A percentile compares a stretch with the other conserved stretches of the same genome.
These are phyloP conservation scores for Hypoxylon subgilvum DNA, from an alignment of 495 filamentous ascomycete genomes.

Conservation along the genomic window DNA sequence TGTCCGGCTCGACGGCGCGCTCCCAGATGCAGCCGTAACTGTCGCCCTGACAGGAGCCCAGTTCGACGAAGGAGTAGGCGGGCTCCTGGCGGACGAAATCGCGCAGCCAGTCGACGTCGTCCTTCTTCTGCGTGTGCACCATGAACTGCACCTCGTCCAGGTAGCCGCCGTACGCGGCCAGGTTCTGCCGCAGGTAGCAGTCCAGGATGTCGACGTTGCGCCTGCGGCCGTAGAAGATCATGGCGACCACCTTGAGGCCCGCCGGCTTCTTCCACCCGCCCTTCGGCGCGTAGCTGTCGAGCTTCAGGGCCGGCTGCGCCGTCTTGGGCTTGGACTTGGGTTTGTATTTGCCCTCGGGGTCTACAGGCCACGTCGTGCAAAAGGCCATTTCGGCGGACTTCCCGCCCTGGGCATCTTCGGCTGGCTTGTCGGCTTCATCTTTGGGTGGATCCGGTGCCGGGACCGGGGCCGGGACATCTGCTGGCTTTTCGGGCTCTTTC, in stretches of 20 bases:
- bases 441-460: too few species aligned
- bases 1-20: slow-evolving; percentile 35
- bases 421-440: too few species aligned
- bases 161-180: slow-evolving; percentile 52
- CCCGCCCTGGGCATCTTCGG: not conserved
- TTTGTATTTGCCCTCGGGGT: not conserved
- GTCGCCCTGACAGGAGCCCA: slow-evolving; percentile 5
- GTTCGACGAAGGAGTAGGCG: slow-evolving; percentile 16
- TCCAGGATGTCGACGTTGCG: slow-evolving; percentile 51
- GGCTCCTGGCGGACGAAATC: slow-evolving; percentile 7
- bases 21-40: slow-evolving; percentile 34
- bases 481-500: too few species aligned
- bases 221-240: slow-evolving; percentile 52
- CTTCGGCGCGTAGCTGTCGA: not conserved
- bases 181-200: slow-evolving; percentile 59
- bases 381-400: not conserved
- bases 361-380: slow-evolving; percentile 14
- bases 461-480: too few species aligned
- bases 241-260: slow-evolving; percentile 48
- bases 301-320: not conserved
- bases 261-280: slow-evolving; percentile 41
- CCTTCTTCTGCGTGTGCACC: slow-evolving; percentile 46
- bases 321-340: not conserved
- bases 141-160: slow-evolving; percentile 58
- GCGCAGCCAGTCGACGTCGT: slow-evolving; percentile 52